Evolutionary conservation across 2,329 filamentous ascomycete species (phyloP).

Genomic region (Diaporthe velutina): DNA sequence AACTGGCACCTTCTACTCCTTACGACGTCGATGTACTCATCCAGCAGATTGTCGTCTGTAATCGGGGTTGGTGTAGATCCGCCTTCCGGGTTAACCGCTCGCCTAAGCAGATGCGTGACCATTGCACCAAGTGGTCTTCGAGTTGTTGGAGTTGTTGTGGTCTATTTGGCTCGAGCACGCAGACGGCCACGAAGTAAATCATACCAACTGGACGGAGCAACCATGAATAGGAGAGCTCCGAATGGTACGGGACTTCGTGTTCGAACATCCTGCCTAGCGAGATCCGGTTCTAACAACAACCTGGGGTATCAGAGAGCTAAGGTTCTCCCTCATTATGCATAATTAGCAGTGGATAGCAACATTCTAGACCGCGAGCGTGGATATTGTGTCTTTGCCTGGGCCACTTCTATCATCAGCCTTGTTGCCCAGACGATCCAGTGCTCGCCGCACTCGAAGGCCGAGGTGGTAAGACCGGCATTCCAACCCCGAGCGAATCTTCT

Average conservation of each 20-base stretch:
- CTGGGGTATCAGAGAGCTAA: conserved; percentile 14
- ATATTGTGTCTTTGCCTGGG: neutral
- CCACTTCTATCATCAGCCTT: conserved; percentile 28
- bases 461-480: conserved; percentile 53
- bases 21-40: too few relatives aligned
- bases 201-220: neutral
- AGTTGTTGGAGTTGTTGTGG: too few relatives aligned
- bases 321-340: conserved; percentile 9
- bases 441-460: conserved; percentile 56
- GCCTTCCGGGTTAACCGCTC: too few relatives aligned
- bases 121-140: too few relatives aligned
- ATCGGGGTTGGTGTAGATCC: too few relatives aligned
- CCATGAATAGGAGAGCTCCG: neutral
- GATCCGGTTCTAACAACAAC: too few relatives aligned
- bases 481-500: conserved; percentile 46
- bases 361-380: neutral
- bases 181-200: neutral
- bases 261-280: too few relatives aligned
- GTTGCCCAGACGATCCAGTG: conserved; percentile 52
- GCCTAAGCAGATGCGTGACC: too few relatives aligned
- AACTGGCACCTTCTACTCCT: too few relatives aligned
- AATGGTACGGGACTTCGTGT: too few relatives aligned
- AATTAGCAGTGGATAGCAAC: neutral
- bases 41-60: too few relatives aligned
- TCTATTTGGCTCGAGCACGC: too few relatives aligned